Conservation (phyloP, 2,329 filamentous ascomycete species). For the Cytospora mali region DNA sequence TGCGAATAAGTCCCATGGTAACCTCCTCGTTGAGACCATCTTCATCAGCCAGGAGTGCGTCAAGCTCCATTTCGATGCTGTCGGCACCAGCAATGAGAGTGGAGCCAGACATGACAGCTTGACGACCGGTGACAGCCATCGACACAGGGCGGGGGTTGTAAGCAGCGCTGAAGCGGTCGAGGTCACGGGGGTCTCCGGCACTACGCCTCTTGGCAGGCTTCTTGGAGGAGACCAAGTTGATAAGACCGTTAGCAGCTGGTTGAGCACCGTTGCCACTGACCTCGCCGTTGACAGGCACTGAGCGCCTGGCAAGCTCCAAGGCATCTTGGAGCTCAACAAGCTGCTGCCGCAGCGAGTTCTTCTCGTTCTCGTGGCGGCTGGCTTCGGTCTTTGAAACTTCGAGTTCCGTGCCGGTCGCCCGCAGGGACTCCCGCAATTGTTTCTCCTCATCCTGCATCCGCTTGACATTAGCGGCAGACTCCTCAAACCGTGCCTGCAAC, state of each 20-base stretch:
- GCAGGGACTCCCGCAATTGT: slow-evolving; percentile 79
- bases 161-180: slow-evolving; percentile 86
- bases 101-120: slow-evolving; percentile 68
- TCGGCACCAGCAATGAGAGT: slow-evolving; percentile 82
- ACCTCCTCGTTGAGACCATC: slow-evolving; percentile 97
- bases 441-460: slow-evolving; percentile 93
- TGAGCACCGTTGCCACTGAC: slow-evolving; percentile 62
- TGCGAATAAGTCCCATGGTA: slow-evolving; percentile 91
- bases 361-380: slow-evolving; percentile 80
- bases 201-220: slow-evolving; percentile 88
- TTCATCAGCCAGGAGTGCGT: slow-evolving; percentile 91
- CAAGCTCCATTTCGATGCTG: slow-evolving; percentile 92
- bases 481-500: slow-evolving; percentile 84
- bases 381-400: slow-evolving; percentile 77
- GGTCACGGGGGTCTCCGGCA: slow-evolving; percentile 81
- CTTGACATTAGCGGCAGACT: slow-evolving; percentile 88
- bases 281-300: slow-evolving; percentile 72
- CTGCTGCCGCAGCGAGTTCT: slow-evolving; percentile 81
- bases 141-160: slow-evolving; percentile 96
- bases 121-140: slow-evolving; percentile 80
- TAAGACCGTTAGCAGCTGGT: slow-evolving; percentile 72
- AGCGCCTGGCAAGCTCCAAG: slow-evolving; percentile 81
- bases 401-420: slow-evolving; percentile 77
- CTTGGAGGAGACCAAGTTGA: slow-evolving; percentile 96
- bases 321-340: slow-evolving; percentile 90